Conservation (phyloP, 495 filamentous ascomycete genomes). For the Copromyces sp. region DNA sequence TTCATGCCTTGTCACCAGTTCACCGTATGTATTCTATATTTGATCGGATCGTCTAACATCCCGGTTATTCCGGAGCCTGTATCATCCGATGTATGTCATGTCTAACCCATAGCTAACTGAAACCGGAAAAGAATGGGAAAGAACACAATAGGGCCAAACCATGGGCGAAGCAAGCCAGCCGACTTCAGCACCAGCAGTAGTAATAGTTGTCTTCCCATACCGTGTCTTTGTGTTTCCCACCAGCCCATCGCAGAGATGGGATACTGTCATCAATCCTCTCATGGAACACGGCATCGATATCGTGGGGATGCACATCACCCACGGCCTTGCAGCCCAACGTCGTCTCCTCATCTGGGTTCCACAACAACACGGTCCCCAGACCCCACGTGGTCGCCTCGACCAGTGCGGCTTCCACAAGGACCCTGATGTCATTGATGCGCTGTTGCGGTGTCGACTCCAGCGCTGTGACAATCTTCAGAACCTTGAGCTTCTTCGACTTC, state of each 20-base stretch:
- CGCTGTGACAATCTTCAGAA: slow-evolving; percentile 64
- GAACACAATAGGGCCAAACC: neutral
- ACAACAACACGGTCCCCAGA: slow-evolving; percentile 29
- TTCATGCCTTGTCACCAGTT: neutral
- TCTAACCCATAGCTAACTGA: neutral
- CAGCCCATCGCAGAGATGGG: slow-evolving; percentile 39
- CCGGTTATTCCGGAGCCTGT: neutral
- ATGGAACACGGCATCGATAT: slow-evolving; percentile 27
- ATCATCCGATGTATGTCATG: neutral
- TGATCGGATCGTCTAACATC: neutral
- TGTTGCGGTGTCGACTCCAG: slow-evolving; percentile 14
- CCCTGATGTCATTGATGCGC: slow-evolving; percentile 45
- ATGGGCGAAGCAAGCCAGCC: neutral
- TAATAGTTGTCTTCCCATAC: slow-evolving; percentile 83
- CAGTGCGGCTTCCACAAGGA: slow-evolving; percentile 32
- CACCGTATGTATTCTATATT: neutral
- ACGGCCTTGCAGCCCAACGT: slow-evolving; percentile 21
- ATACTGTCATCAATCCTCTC: slow-evolving; percentile 34
- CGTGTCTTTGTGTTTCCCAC: slow-evolving; percentile 34
- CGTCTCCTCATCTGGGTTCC: slow-evolving; percentile 33
- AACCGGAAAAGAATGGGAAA: neutral
- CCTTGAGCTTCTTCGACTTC: slow-evolving; percentile 56
- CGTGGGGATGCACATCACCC: slow-evolving; percentile 29
- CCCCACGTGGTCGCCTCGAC: slow-evolving; percentile 32
- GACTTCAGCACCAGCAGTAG: slow-evolving; percentile 69